These are phyloP conservation scores for Cucurbita ficifolia DNA, from an alignment of 306 rosid genomes.

Conservation along the genomic window DNA sequence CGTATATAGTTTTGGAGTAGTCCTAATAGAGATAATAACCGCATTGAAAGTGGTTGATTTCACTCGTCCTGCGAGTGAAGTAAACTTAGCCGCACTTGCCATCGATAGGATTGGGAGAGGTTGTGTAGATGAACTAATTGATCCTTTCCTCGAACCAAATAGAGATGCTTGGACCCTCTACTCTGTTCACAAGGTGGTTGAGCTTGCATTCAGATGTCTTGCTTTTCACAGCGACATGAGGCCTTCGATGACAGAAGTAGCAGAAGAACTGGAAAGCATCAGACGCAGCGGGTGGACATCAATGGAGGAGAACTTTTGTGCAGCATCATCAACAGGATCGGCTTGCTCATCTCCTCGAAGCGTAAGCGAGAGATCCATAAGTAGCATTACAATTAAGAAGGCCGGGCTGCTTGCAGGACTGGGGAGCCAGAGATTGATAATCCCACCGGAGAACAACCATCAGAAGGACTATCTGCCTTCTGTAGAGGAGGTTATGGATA, in stretches of 20 bases:
- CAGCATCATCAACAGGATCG: slow-evolving; percentile 48
- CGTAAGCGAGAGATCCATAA: slow-evolving; percentile 41
- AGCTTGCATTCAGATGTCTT: slow-evolving; percentile 94
- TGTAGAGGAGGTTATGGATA: slow-evolving; percentile 39
- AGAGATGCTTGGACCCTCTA: slow-evolving; percentile 97
- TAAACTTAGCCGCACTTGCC: slow-evolving; percentile 94
- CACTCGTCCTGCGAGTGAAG: slow-evolving; percentile 53
- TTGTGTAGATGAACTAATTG: slow-evolving; percentile 63
- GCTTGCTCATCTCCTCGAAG: slow-evolving; percentile 37
- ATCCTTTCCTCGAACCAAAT: slow-evolving; percentile 76
- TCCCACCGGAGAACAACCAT: slow-evolving; percentile 13
- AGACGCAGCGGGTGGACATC: slow-evolving; percentile 70
- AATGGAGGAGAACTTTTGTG: slow-evolving; percentile 49
- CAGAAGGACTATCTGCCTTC: slow-evolving; percentile 19
- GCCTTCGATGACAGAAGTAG: slow-evolving; percentile 91
- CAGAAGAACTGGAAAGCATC: slow-evolving; percentile 70
- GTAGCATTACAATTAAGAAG: slow-evolving; percentile 19
- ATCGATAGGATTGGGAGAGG: slow-evolving; percentile 80
- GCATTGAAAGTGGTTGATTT: slow-evolving; percentile 92
- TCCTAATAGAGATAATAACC: slow-evolving; percentile 81
- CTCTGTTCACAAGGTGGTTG: slow-evolving; percentile 76
- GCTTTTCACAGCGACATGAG: slow-evolving; percentile 90
- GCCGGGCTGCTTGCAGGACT: slow-evolving; percentile 8
- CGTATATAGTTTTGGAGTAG: slow-evolving; percentile 94
- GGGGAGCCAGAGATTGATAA: slow-evolving; percentile 43